Evolutionary conservation across 306 rosid species (phyloP).

Genomic region (Begonia fuchsioides): DNA sequence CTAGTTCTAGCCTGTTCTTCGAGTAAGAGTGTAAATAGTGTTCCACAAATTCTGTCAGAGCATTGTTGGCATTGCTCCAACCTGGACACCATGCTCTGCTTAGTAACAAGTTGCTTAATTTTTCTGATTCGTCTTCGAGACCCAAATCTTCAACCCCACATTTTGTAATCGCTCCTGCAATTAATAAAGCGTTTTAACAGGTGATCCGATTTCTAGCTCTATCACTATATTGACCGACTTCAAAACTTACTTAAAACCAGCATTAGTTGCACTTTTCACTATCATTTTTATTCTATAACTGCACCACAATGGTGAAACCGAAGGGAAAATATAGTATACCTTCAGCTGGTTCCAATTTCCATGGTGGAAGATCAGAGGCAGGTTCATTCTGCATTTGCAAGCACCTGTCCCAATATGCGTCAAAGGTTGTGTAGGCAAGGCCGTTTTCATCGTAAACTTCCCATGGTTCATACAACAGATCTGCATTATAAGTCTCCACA

Average conservation of each 20-base stretch:
- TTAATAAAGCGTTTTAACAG: too few species aligned
- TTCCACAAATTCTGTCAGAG: conserved; percentile 48
- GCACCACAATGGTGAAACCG: too few species aligned
- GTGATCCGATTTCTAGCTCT: too few species aligned
- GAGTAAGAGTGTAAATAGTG: conserved; percentile 53
- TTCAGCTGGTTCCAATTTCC: conserved; percentile 54
- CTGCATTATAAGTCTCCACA: conserved; percentile 85
- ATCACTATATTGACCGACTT: too few species aligned
- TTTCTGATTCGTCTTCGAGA: conserved; percentile 75
- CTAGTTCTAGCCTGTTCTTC: conserved; percentile 40
- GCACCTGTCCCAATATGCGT: conserved; percentile 66
- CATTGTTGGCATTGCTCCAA: conserved; percentile 73
- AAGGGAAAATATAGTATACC: conserved; percentile 28
- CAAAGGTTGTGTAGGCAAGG: conserved; percentile 59
- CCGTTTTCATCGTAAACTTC: conserved; percentile 48
- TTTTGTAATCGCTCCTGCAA: conserved; percentile 32
- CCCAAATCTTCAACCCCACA: conserved; percentile 55
- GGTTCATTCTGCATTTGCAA: conserved; percentile 37
- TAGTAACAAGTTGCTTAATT: conserved; percentile 73
- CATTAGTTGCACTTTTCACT: too few species aligned
- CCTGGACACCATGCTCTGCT: conserved; percentile 95
- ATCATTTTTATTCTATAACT: too few species aligned
- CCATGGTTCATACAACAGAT: conserved; percentile 86
- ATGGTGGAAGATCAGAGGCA: conserved; percentile 47
- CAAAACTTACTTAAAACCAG: too few species aligned